Percentiles rank a stretch among this genome's conserved stretches.
phyloP scores from a whole-genome alignment of 2,329 filamentous ascomycete genomes.

The Trichoderma sp. region DNA sequence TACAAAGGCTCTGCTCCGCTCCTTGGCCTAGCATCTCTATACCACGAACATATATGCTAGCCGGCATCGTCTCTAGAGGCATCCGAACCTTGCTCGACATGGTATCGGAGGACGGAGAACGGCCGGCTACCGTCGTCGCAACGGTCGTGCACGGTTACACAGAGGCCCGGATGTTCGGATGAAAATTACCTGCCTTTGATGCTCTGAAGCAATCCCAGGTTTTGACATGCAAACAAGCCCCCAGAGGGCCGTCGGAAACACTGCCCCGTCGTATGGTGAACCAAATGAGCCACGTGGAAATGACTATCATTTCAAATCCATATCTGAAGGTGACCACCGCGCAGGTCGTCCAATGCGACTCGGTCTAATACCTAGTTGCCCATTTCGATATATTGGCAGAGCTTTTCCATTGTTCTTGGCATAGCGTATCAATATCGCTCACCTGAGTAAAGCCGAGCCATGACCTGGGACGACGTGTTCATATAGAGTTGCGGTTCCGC shows the following conservation, averaged over 20 bases:
- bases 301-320: conserved; percentile 8
- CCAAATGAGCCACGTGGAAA: conserved; percentile 19
- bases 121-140: not conserved
- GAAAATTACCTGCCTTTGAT: not conserved
- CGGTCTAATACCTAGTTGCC: not conserved
- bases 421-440: not conserved
- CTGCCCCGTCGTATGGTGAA: conserved; percentile 4
- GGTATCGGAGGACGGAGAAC: not conserved
- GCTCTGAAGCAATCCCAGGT: not conserved
- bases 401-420: not conserved
- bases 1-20: not conserved
- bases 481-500: not conserved
- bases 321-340: conserved; percentile 4
- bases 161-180: conserved; percentile 5
- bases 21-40: not conserved
- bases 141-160: not conserved
- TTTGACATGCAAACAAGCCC: conserved; percentile 9
- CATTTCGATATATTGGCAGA: not conserved
- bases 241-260: conserved; percentile 10
- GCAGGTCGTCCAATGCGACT: not conserved
- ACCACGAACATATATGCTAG: not conserved
- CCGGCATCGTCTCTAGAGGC: not conserved
- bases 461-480: too few species aligned
- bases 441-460: too few species aligned
- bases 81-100: not conserved